These are phyloP conservation scores for Arctostaphylos glauca DNA, from an alignment of 148 eudicot species.

Conservation along the genomic window DNA sequence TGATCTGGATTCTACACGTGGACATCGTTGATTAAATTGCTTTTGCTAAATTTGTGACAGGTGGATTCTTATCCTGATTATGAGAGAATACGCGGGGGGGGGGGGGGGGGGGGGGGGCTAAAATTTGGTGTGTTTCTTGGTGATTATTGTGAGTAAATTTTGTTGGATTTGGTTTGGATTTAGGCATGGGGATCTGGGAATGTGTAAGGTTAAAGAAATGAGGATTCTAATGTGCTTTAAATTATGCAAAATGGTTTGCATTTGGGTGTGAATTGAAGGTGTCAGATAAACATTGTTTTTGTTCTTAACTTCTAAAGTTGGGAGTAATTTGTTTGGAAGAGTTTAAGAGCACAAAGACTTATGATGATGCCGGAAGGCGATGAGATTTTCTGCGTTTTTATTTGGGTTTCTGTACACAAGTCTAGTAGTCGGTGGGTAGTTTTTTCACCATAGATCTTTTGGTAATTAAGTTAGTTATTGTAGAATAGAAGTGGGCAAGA, in stretches of 20 bases:
- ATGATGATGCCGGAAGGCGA: no score
- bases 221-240: constrained; percentile 22
- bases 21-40: constrained; percentile 14
- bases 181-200: constrained; percentile 14
- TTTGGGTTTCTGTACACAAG: no score
- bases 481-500: no score
- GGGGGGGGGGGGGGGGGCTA: background rate
- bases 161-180: background rate
- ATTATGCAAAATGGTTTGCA: constrained; percentile 17
- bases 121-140: constrained; percentile 31
- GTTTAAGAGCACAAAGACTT: no score
- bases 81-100: background rate
- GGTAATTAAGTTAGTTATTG: no score
- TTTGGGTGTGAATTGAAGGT: constrained; percentile 4
- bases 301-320: background rate
- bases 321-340: background rate
- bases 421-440: no score
- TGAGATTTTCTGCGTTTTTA: no score
- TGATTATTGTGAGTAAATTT: background rate
- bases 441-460: no score
- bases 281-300: background rate
- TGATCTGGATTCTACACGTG: constrained; percentile 41
- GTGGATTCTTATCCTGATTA: constrained; percentile 22
- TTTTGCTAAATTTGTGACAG: constrained; percentile 14
- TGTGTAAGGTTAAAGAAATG: constrained; percentile 18